These are phyloP conservation scores for Fusarium lateritium DNA, from an alignment of 2,329 filamentous ascomycete genomes.

Conservation along the genomic window DNA sequence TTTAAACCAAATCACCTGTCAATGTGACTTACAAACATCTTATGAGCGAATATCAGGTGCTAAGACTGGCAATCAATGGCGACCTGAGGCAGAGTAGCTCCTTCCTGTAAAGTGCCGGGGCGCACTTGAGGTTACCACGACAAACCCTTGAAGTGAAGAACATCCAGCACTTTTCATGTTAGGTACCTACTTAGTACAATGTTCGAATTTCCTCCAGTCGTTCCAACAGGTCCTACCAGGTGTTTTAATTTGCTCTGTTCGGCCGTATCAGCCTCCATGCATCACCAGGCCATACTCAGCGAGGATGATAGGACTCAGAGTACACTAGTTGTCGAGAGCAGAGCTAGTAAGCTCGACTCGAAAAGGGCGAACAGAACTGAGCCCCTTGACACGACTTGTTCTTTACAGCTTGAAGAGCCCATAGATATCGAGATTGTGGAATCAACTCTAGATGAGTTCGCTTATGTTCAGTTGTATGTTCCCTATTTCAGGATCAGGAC, in stretches of 20 bases:
- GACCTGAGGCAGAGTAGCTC: background rate
- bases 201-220: background rate
- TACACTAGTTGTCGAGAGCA: background rate
- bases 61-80: background rate
- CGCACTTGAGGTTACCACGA: background rate
- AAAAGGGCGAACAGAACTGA: background rate
- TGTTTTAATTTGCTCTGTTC: too few relatives aligned
- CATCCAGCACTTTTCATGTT: background rate
- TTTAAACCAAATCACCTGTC: too few relatives aligned
- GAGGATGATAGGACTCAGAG: too few relatives aligned
- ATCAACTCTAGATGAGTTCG: slow-evolving; percentile 34
- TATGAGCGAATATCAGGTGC: background rate
- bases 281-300: background rate
- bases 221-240: background rate
- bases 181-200: background rate
- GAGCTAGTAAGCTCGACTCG: background rate
- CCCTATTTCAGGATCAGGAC: accelerated
- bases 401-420: background rate
- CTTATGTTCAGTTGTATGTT: slow-evolving; percentile 35
- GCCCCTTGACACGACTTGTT: background rate
- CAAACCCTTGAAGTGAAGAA: background rate
- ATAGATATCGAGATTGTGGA: background rate
- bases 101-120: background rate
- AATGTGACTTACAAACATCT: too few relatives aligned
- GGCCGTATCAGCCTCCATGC: background rate